These are phyloP conservation scores for Priceomyces fermenticarens DNA, from an alignment of 805 yeast species.

Conservation along the genomic window DNA sequence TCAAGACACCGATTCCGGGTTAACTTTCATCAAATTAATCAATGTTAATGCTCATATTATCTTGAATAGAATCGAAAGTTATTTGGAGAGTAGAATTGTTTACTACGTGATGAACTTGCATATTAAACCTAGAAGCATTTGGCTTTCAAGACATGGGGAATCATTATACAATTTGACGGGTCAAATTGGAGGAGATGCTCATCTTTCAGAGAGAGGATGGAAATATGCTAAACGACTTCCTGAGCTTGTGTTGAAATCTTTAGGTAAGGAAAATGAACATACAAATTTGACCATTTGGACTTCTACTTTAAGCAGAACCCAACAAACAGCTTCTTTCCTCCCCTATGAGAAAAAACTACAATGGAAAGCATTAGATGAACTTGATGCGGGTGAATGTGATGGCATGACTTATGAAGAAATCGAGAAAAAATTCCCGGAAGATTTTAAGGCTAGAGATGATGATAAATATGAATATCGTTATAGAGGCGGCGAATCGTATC, in stretches of 20 bases:
- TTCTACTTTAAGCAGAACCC: constrained; percentile 85
- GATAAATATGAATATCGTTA: constrained; percentile 94
- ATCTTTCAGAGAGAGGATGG: constrained; percentile 78
- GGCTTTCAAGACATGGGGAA: constrained; percentile 96
- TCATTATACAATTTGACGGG: constrained; percentile 89
- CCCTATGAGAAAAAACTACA: constrained; percentile 74
- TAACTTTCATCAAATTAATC: constrained; percentile 83
- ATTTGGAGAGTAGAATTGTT: constrained; percentile 87
- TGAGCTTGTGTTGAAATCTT: constrained; percentile 62
- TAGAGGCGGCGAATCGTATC: constrained; percentile 95
- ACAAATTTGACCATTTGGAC: constrained; percentile 87
- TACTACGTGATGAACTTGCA: constrained; percentile 95
- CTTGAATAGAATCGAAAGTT: constrained; percentile 81
- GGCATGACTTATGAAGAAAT: constrained; percentile 96
- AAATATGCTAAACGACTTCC: constrained; percentile 82
- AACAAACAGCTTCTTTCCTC: constrained; percentile 82
- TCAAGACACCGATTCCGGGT: constrained; percentile 50
- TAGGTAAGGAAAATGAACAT: constrained; percentile 53
- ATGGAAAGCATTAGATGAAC: constrained; percentile 97
- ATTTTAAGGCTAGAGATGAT: constrained; percentile 92
- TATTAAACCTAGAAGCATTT: constrained; percentile 86
- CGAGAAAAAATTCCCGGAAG: constrained; percentile 82
- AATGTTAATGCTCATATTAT: constrained; percentile 87
- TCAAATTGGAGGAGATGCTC: constrained; percentile 93
- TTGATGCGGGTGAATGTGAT: constrained; percentile 97